These are phyloP conservation scores for Physcomitrium patens DNA, from an alignment of 225 moss, liverwort and hornwort species.

Conservation along the genomic window DNA sequence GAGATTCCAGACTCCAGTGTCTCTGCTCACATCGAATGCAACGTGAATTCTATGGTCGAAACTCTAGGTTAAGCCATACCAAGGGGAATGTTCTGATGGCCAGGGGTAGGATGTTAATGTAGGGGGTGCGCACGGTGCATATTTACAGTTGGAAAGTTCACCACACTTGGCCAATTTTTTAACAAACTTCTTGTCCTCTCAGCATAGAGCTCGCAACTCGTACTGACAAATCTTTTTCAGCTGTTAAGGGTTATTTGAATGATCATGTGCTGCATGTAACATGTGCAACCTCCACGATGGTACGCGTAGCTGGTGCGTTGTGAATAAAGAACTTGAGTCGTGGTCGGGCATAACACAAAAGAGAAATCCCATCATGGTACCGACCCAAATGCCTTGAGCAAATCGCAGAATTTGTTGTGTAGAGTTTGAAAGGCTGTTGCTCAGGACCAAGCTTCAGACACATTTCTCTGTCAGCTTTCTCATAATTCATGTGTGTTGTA, in stretches of 20 bases:
- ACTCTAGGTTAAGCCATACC: no score
- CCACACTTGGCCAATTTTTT: no score
- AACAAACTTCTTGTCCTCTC: no score
- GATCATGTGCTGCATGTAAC: constrained; percentile 36
- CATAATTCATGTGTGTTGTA: constrained; percentile 22
- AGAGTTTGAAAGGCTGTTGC: not conserved
- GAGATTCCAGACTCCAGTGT: no score
- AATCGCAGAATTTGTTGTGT: constrained; percentile 39
- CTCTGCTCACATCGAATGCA: no score
- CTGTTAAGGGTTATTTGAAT: constrained; percentile 9
- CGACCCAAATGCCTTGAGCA: constrained; percentile 28
- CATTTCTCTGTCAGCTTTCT: constrained; percentile 32
- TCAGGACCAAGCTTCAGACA: not conserved
- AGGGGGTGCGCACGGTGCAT: no score
- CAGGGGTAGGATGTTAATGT: no score
- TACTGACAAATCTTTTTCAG: no score
- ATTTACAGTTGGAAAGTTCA: no score
- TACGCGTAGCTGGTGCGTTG: constrained; percentile 33
- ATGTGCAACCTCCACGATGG: constrained; percentile 32
- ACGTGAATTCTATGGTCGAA: no score
- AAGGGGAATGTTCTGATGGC: no score
- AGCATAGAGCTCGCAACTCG: no score
- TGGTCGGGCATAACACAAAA: constrained; percentile 43
- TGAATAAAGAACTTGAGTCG: constrained; percentile 25
- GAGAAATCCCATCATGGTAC: constrained; percentile 49